These are phyloP conservation scores for Penicillium fimorum DNA, from an alignment of 495 filamentous ascomycete genomes.

Conservation along the genomic window DNA sequence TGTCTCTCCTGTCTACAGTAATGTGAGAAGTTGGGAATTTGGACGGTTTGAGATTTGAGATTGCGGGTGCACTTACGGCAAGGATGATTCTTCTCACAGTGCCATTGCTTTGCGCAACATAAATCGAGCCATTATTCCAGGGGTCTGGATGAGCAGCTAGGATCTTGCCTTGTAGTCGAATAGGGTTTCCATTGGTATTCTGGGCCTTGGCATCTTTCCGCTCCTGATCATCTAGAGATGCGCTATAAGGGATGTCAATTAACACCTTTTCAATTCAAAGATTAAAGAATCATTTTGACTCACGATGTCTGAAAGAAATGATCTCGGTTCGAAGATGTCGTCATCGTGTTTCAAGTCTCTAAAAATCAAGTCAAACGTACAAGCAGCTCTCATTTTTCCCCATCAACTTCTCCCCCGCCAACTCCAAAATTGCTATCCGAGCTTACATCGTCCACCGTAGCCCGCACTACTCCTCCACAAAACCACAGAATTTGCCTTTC, in stretches of 20 bases:
- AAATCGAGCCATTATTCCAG: slow-evolving; percentile 57
- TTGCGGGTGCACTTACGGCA: slow-evolving; percentile 62
- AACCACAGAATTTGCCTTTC: slow-evolving; percentile 31
- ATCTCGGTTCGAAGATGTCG: slow-evolving; percentile 60
- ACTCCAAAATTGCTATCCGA: slow-evolving; percentile 33
- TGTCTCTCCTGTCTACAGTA: slow-evolving; percentile 47
- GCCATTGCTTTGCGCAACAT: slow-evolving; percentile 81
- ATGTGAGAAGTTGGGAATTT: background rate
- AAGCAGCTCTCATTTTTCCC: background rate
- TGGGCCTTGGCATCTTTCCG: slow-evolving; percentile 76
- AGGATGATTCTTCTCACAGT: slow-evolving; percentile 68
- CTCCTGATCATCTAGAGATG: slow-evolving; percentile 66
- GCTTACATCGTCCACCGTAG: slow-evolving; percentile 42
- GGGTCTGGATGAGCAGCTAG: slow-evolving; percentile 74
- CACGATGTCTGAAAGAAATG: slow-evolving; percentile 85
- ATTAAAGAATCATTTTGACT: slow-evolving; percentile 6
- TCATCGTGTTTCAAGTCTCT: slow-evolving; percentile 49
- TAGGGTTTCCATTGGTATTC: slow-evolving; percentile 81
- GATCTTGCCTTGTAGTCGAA: slow-evolving; percentile 80
- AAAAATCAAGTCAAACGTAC: background rate
- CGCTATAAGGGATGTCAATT: slow-evolving; percentile 43
- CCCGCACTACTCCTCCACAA: slow-evolving; percentile 38
- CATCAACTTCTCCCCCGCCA: slow-evolving; percentile 12
- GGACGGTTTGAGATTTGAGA: background rate
- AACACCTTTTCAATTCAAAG: slow-evolving; percentile 4